Conservation (phyloP, 2,329 filamentous ascomycete genomes). For the Claviceps africana region DNA sequence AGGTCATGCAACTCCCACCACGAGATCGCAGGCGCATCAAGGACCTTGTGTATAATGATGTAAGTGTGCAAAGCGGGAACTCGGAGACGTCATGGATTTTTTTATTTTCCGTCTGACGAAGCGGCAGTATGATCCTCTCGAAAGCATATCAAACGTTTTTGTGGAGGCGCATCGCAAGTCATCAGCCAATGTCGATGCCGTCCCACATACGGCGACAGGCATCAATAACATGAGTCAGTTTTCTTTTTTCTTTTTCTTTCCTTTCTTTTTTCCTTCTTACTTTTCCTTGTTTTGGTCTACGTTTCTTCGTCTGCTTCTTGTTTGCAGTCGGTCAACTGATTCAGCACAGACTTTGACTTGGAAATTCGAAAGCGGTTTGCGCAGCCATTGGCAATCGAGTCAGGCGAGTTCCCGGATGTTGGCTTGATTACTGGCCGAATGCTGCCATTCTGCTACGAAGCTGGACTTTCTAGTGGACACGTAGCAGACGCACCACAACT, state of each 20-base stretch:
- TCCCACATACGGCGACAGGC: constrained; percentile 52
- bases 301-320: neutral
- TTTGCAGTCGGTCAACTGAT: constrained; percentile 8
- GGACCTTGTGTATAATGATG: constrained; percentile 47
- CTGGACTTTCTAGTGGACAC: constrained; percentile 46
- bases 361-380: constrained; percentile 54
- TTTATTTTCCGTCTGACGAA: constrained; percentile 8
- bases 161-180: constrained; percentile 33
- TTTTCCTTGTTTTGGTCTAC: too few relatives aligned
- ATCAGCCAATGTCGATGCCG: constrained; percentile 41
- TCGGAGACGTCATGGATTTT: neutral
- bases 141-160: constrained; percentile 38
- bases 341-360: constrained; percentile 42
- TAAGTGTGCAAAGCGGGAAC: constrained; percentile 13
- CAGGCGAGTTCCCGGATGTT: constrained; percentile 55
- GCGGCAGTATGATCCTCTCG: constrained; percentile 38
- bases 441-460: constrained; percentile 55
- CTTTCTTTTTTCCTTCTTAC: neutral
- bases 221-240: constrained; percentile 67
- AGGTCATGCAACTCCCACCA: constrained; percentile 57
- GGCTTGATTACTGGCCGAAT: constrained; percentile 49
- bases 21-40: constrained; percentile 54
- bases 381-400: constrained; percentile 51
- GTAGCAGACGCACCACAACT: constrained; percentile 46
- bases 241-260: neutral